Evolutionary conservation across 2,329 filamentous ascomycete species (phyloP), one percentile per base, ranked within the genome.

Genomic region (Diaporthe ilicicola): DNA sequence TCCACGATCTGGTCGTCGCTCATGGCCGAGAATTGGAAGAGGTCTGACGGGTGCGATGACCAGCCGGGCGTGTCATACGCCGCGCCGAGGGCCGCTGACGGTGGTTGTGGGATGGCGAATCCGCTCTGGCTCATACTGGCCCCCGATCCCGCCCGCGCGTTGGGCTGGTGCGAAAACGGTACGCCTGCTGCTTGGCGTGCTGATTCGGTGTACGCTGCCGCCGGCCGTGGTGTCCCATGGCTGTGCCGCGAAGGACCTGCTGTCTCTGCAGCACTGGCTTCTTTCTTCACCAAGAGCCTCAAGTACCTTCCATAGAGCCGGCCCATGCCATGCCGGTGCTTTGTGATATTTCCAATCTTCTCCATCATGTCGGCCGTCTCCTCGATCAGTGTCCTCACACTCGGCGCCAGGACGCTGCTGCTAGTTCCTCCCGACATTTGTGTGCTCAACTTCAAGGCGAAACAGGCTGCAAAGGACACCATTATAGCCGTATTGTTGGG

Each of bases 401-500:
- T 91, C 0, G 90, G 89, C 0, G 89, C 89, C 0, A 92, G 78
- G 19, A 70, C 64, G 12, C 55, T 70, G 44, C 44, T 68, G 8
- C 68, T 67, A 19, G 39, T 70, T 70, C 84, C 86, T 34, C 86
- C 88, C 0, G 86, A 84, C 3, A 88, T 85, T 59, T 89, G 88
- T 0, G 88, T 85, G 74, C 89, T 91, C 5, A 92, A 83, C 12
- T 88, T 87, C n/a, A 92, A 79, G 0, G 90, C 90, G 73, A 92
- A 92, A 75, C 90, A 92, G 5, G 90, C 90, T 0, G 92, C 91
- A 74, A 93, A 93, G 1, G 91, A 92, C 15, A 94, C 92, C 92
- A 94, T 94, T 74, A 93, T 92, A 69, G 91, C 88, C 0, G 92
- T 93, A 75, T 94, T 94, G 79, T 94, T 94, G 0, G 92, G 92